phyloP scores from a whole-genome alignment of 768 basidiomycete genomes.

The Collybia sp. region DNA sequence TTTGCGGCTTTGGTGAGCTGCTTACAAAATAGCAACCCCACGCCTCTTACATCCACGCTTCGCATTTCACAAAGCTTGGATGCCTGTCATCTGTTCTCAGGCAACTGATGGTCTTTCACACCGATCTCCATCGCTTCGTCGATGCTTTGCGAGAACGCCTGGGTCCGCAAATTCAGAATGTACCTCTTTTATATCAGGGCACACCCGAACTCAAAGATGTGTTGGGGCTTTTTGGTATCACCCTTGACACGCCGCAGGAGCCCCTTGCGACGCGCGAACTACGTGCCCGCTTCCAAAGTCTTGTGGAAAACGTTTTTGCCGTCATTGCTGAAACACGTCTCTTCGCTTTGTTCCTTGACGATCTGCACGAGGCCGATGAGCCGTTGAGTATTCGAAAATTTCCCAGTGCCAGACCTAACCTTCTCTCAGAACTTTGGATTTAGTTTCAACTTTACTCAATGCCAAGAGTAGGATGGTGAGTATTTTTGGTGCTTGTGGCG shows the following conservation, averaged over 20 bases:
- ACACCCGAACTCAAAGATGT: constrained; percentile 67
- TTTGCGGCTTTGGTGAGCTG: constrained; percentile 56
- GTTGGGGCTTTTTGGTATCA: constrained; percentile 49
- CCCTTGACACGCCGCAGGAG: constrained; percentile 47
- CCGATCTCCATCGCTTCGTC: constrained; percentile 66
- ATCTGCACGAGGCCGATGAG: constrained; percentile 71
- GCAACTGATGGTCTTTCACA: constrained; percentile 71
- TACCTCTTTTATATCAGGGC: constrained; percentile 67
- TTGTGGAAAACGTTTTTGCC: constrained; percentile 66
- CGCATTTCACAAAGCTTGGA: constrained; percentile 42
- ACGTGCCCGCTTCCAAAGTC: constrained; percentile 63
- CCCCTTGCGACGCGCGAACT: constrained; percentile 53
- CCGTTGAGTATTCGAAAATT: constrained; percentile 33
- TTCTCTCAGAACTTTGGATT: constrained; percentile 52
- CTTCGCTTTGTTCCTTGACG: constrained; percentile 69
- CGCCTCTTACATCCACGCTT: constrained; percentile 3
- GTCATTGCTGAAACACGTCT: constrained; percentile 67
- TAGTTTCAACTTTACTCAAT: constrained; percentile 60
- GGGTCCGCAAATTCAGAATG: constrained; percentile 66
- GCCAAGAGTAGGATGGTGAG: constrained; percentile 62
- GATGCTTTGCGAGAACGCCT: constrained; percentile 50
- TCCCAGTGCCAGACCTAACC: constrained; percentile 1
- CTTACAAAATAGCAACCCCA: not conserved
- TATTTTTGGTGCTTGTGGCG: constrained; percentile 1
- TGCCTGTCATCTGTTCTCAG: constrained; percentile 69